A percentile compares a stretch with the other conserved stretches of the same genome.
phyloP scores from a whole-genome alignment of 805 yeast genomes.

The Kazachstania bromeliacearum region DNA sequence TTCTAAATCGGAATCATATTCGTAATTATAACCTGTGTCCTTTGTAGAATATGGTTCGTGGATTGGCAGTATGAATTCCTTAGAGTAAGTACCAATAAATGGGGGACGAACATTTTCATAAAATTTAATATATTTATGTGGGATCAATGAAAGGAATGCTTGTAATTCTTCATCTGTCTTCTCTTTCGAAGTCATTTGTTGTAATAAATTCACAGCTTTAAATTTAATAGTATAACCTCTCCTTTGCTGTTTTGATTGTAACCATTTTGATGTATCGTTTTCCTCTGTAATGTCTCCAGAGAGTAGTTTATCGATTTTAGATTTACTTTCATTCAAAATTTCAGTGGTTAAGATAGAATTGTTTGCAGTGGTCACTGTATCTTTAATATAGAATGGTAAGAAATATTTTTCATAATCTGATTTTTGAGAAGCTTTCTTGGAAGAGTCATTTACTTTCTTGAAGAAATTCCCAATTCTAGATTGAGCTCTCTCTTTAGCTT shows the following conservation, averaged over 20 bases:
- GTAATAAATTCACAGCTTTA: constrained; percentile 29
- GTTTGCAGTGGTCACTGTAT: constrained; percentile 23
- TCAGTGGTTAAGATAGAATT: constrained; percentile 4
- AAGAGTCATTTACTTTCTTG: constrained; percentile 23
- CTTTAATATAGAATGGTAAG: constrained; percentile 32
- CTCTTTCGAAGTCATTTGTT: constrained; percentile 32
- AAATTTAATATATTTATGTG: constrained; percentile 34
- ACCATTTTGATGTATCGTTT: constrained; percentile 11
- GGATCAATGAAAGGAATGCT: constrained; percentile 18
- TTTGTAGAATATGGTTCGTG: constrained; percentile 29
- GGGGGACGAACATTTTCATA: constrained; percentile 45
- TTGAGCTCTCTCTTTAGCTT: constrained; percentile 31
- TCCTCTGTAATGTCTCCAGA: neutral
- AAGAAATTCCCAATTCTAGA: constrained; percentile 31
- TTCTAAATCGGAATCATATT: constrained; percentile 45
- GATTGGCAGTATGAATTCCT: constrained; percentile 18
- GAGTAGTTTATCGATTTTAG: constrained; percentile 22
- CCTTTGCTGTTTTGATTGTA: constrained; percentile 9
- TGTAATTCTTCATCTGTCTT: constrained; percentile 31
- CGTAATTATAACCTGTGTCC: constrained; percentile 34
- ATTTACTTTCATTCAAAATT: constrained; percentile 6
- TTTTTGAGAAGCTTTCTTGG: constrained; percentile 13
- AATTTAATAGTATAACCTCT: constrained; percentile 23
- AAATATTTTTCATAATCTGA: constrained; percentile 30
- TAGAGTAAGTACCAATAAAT: constrained; percentile 45